Evolutionary conservation across 2,329 filamentous ascomycete species (phyloP), one percentile per base, ranked within the genome.

Genomic region (Penicillium italicum): DNA sequence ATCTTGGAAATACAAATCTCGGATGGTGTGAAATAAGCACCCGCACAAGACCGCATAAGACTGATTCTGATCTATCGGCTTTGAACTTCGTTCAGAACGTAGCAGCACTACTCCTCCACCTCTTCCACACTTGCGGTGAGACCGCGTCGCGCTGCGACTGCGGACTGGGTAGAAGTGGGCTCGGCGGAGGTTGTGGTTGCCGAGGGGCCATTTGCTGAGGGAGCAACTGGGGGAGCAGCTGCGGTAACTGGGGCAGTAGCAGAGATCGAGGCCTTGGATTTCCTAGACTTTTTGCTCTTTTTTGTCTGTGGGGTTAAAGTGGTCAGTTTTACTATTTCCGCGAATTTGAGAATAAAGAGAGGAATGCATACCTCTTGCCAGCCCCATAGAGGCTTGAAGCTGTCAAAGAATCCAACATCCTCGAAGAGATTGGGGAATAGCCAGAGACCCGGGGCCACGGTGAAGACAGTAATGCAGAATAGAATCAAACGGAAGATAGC

Each of bases 371-470:
- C 91, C 84, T 96, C 92, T 74, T 99, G 94, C 94, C 94, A 99
- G 57, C 91, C 94, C 93, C 94, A 99, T 6, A 96, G 77, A 20
- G 94, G 94, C 70, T 88, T 88, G 82, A 99, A 99, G 69, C 90
- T 95, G 72, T 99, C 94, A 75, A 99, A 88, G 78, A 99, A 97
- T 8, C 93, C 96, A 28, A 99, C 94, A 71, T 99, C 94, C 74
- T 99, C 94, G 79, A 97, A 99, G 20, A 99, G 79, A 71, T 99
- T 99, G 46, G 94, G 94, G 77, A 93, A 99, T 42, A 99, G 82
- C 94, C 94, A 99, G n/a, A 99, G 81, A 67, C 94, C 94, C 3
- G 94, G 94, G 4, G 92, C 79, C 0, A 85, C 81, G 16, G 82
- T 81, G 70, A 97, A 96, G 76, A 96, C 91, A 22, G 94, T 97